Evolutionary conservation across 2,329 filamentous ascomycete genomes (phyloP), one percentile per base, ranked within the genome.

Genomic region (Cytospora piceae): DNA sequence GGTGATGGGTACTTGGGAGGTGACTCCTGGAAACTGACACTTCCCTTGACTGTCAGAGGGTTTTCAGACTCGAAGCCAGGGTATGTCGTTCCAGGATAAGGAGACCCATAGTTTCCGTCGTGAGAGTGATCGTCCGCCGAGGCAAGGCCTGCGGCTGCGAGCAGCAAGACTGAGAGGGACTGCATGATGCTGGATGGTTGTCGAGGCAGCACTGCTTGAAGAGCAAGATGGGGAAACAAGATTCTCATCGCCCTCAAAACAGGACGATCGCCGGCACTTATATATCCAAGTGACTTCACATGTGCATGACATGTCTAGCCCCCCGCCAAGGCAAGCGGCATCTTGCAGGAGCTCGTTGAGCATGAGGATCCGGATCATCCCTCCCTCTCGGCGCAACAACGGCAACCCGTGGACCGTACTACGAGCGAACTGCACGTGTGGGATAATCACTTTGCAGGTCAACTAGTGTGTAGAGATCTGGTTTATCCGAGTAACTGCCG

Each of bases 151-250:
- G 56, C 62, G 11, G 62, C 62, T 49, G 62, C 62, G 57, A 64
- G 62, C n/a, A 64, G 62, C 37, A 64, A 31, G 8, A 37, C 51
- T 27, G 62, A 64, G 31, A 60, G 9, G 20, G 62, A 60, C 34
- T 64, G 62, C 62, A 64, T 64, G 49, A 51, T 64, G 62, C 62
- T 64, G 62, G 62, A 55, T 42, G 34, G 62, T 64, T 55, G 62
- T 60, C 61, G 52, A 60, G 57, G 51, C 63, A 65, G 57, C 63
- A 65, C 20, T 60, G 63, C 51, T 37, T 60, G 52, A n/a, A 7
- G 22, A 51, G 29, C 5, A 52, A 14, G 46, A 46, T 46, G 42
- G 20, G 17, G 12, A 14, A 24, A 3, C n/a, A 49, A 22, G n/a
- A 4, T 3, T 24, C 20, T 20, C n/a, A 51, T 12, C 1, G 11